A percentile compares a stretch with the other conserved stretches of the same genome.
These are phyloP conservation scores for Rhododendron kiyosumense DNA, from an alignment of 148 eudicot species.

Conservation along the genomic window DNA sequence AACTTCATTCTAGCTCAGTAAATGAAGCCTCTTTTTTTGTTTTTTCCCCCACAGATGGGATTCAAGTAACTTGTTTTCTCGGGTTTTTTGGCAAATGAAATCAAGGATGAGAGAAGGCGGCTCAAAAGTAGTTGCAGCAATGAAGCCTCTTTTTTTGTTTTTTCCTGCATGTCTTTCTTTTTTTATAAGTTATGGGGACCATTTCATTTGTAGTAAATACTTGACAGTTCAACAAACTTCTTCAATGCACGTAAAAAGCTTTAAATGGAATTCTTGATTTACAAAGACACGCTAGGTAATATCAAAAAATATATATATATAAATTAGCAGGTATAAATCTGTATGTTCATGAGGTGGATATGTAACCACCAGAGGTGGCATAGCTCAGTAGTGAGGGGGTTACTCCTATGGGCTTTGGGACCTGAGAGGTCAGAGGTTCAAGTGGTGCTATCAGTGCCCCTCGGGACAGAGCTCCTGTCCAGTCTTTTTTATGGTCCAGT, in stretches of 20 bases:
- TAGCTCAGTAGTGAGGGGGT: background rate
- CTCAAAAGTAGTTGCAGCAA: background rate
- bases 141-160: too few species aligned
- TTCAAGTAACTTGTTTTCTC: background rate
- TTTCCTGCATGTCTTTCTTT: too few species aligned
- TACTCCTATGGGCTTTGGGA: background rate
- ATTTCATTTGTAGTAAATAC: background rate
- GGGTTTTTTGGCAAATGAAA: background rate
- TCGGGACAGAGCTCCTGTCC: background rate
- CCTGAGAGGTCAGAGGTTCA: background rate
- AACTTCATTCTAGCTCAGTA: constrained; percentile 22
- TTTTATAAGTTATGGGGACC: background rate
- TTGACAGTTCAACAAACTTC: background rate
- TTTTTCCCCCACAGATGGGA: background rate
- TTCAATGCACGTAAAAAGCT: background rate
- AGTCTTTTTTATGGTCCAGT: too few species aligned
- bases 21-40: background rate
- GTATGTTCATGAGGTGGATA: background rate
- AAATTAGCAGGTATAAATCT: background rate
- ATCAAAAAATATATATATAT: too few species aligned
- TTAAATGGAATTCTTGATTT: background rate
- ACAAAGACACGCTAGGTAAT: background rate
- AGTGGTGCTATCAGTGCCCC: background rate
- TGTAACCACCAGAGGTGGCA: background rate
- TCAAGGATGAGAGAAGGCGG: background rate